Conservation (phyloP, 352 stramenopile species). For the Bremia lactucae region DNA sequence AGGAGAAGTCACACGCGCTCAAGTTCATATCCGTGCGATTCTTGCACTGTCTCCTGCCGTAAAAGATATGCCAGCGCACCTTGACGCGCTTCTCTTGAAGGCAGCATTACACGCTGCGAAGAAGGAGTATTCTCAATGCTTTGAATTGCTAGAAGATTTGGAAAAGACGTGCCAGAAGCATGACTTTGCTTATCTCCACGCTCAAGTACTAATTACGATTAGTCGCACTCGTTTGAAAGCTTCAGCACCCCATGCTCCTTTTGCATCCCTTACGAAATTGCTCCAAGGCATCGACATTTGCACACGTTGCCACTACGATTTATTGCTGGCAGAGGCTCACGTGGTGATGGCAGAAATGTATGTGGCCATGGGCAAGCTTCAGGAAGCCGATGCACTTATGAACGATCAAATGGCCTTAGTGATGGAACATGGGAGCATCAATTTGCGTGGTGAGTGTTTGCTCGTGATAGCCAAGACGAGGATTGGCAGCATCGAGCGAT, state of each 20-base stretch:
- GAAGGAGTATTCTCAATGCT: constrained; percentile 26
- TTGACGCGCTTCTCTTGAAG: constrained; percentile 32
- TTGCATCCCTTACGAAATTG: constrained; percentile 31
- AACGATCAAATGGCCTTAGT: constrained; percentile 51
- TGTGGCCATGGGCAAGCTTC: constrained; percentile 40
- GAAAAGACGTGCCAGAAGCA: constrained; percentile 31
- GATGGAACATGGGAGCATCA: constrained; percentile 51
- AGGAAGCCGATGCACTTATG: constrained; percentile 36
- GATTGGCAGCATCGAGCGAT: constrained; percentile 24
- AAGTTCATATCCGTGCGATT: constrained; percentile 34
- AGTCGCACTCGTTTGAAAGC: constrained; percentile 28
- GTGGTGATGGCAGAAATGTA: constrained; percentile 53
- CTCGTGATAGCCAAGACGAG: constrained; percentile 45
- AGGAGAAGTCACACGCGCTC: constrained; percentile 28
- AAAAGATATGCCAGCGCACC: constrained; percentile 34
- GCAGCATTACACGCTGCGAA: constrained; percentile 20
- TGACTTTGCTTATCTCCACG: constrained; percentile 34
- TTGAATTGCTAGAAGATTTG: constrained; percentile 31
- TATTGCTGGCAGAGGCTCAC: constrained; percentile 49
- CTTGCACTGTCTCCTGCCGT: constrained; percentile 31
- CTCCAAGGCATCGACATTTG: constrained; percentile 43
- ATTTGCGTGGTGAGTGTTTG: constrained; percentile 43
- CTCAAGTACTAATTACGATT: constrained; percentile 37
- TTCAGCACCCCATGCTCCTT: constrained; percentile 31
- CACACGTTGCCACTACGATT: constrained; percentile 36